These are phyloP conservation scores for Alternaria brassicicola DNA, from an alignment of 2,329 filamentous ascomycete species.

Conservation along the genomic window DNA sequence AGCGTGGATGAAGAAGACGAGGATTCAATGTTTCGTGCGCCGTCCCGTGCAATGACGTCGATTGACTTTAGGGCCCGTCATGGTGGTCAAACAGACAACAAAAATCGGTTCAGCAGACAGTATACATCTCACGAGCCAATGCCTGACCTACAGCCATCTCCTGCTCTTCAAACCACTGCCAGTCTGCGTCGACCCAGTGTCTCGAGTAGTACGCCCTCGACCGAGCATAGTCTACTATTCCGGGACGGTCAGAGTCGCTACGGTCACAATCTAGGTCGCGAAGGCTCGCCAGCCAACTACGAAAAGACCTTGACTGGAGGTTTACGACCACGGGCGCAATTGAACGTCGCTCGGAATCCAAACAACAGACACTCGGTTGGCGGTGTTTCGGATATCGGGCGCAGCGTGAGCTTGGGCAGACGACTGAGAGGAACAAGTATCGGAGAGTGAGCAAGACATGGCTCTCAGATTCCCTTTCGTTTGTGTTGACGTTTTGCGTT, in stretches of 20 bases:
- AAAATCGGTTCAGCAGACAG: conserved; percentile 35
- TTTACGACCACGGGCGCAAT: conserved; percentile 33
- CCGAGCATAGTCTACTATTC: conserved; percentile 38
- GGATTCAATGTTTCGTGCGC: conserved; percentile 51
- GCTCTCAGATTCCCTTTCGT: conserved; percentile 4
- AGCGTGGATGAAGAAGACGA: conserved; percentile 45
- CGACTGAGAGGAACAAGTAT: conserved; percentile 38
- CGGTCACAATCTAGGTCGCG: conserved; percentile 29
- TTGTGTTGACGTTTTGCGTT: conserved; percentile 36
- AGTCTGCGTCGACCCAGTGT: conserved; percentile 42
- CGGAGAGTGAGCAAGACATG: conserved; percentile 40
- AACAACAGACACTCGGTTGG: conserved; percentile 40
- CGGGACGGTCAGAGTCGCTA: conserved; percentile 37
- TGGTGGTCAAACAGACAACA: conserved; percentile 25
- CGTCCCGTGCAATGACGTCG: conserved; percentile 56
- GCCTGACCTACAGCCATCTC: conserved; percentile 44
- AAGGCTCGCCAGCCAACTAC: conserved; percentile 37
- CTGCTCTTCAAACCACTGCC: conserved; percentile 34
- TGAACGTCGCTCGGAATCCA: conserved; percentile 31
- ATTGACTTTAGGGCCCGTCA: conserved; percentile 47
- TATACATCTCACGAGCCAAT: conserved; percentile 48
- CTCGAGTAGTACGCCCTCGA: conserved; percentile 24
- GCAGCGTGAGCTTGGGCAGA: conserved; percentile 39
- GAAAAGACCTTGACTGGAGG: conserved; percentile 38
- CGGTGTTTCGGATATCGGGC: conserved; percentile 32